phyloP scores from a whole-genome alignment of 2,329 filamentous ascomycete species.

The Aspergillus arachidicola region DNA sequence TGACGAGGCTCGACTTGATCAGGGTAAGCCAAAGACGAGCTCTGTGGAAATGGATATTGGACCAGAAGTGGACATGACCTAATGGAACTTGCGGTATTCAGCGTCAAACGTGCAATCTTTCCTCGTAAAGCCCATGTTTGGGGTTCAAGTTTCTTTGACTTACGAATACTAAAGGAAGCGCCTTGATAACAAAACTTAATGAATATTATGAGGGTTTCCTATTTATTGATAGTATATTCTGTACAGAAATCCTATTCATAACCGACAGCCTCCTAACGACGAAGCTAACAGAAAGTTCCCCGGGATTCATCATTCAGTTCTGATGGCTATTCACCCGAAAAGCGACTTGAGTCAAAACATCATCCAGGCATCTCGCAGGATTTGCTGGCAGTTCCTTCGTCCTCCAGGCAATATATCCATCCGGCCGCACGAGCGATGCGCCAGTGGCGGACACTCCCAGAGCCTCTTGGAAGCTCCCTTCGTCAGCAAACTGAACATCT shows the following conservation, averaged over 20 bases:
- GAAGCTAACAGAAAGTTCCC: not conserved
- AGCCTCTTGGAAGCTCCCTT: conserved; percentile 19
- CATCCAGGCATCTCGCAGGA: not conserved
- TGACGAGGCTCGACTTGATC: conserved; percentile 3
- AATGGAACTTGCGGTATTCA: not conserved
- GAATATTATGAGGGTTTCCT: not conserved
- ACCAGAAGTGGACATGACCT: not conserved
- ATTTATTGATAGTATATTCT: not conserved
- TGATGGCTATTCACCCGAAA: not conserved
- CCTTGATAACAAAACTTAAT: not conserved
- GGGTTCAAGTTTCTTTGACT: too few relatives aligned
- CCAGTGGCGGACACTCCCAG: conserved; percentile 33
- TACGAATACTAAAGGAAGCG: not conserved
- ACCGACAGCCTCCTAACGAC: not conserved
- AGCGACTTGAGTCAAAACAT: not conserved
- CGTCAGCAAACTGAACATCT: conserved; percentile 3
- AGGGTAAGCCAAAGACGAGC: not conserved
- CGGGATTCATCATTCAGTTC: not conserved
- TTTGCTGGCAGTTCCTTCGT: not conserved
- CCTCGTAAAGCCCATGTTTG: too few relatives aligned
- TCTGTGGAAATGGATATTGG: not conserved
- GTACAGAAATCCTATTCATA: not conserved
- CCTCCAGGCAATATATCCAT: conserved; percentile 41
- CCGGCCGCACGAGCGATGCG: conserved; percentile 36
- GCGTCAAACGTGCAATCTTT: too few relatives aligned